These are phyloP conservation scores for Camellia granthamiana DNA, from an alignment of 148 eudicot genomes.

Conservation along the genomic window DNA sequence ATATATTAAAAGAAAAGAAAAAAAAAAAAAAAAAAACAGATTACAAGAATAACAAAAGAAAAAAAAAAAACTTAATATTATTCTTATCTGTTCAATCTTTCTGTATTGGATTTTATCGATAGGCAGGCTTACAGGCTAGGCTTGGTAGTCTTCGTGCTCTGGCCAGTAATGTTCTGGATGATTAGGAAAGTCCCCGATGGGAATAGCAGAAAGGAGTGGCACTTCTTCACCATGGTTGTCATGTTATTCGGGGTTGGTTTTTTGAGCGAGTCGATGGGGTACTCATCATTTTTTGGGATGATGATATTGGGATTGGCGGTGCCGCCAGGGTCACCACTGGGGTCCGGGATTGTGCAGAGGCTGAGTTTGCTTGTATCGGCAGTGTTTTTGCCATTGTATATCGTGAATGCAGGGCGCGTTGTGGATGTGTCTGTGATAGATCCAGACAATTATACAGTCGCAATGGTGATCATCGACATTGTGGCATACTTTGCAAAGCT, in stretches of 20 bases:
- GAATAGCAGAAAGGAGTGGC: background rate
- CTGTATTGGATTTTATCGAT: too few species aligned
- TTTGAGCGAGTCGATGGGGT: background rate
- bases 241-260: background rate
- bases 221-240: background rate
- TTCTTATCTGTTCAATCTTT: too few species aligned
- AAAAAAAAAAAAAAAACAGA: too few species aligned
- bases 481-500: background rate
- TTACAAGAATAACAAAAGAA: too few species aligned
- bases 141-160: background rate
- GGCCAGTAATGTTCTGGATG: background rate
- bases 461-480: too few species aligned
- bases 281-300: background rate
- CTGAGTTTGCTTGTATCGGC: background rate
- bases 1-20: too few species aligned
- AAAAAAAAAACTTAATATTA: too few species aligned
- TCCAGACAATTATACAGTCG: too few species aligned
- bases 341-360: background rate
- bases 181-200: conserved; percentile 15
- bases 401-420: too few species aligned
- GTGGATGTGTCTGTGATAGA: background rate
- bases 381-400: background rate
- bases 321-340: conserved; percentile 4
- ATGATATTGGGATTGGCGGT: background rate
- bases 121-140: too few species aligned